Conservation (phyloP, 768 basidiomycete species). For the Crucibulum laeve region DNA sequence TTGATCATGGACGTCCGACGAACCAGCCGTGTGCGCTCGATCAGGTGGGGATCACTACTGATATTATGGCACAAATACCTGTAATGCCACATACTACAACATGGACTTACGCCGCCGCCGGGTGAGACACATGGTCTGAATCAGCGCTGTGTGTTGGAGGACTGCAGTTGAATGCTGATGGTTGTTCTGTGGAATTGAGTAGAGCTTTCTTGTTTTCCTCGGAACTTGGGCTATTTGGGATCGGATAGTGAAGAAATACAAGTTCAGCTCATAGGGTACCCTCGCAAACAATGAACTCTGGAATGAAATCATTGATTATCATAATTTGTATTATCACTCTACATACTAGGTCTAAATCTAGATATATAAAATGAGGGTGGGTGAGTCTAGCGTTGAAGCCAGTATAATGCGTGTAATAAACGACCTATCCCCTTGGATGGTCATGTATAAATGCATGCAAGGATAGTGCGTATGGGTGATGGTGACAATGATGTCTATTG, state of each 20-base stretch:
- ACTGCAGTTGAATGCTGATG: background rate
- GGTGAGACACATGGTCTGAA: constrained; percentile 94
- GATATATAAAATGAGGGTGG: constrained; percentile 1
- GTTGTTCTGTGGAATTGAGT: constrained; percentile 61
- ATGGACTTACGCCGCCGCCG: constrained; percentile 90
- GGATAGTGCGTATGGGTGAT: constrained; percentile 4
- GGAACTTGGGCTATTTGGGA: constrained; percentile 74
- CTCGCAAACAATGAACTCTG: background rate
- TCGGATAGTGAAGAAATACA: constrained; percentile 44
- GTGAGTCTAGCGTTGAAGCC: constrained; percentile 19
- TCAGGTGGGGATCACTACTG: constrained; percentile 60
- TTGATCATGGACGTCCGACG: too few species aligned
- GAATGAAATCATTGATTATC: background rate
- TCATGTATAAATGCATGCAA: too few species aligned
- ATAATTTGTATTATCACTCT: background rate
- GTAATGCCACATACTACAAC: constrained; percentile 85
- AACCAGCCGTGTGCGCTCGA: constrained; percentile 87
- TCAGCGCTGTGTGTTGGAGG: constrained; percentile 9
- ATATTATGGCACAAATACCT: constrained; percentile 80
- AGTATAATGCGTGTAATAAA: constrained; percentile 4
- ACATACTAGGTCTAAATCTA: constrained; percentile 1
- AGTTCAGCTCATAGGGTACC: constrained; percentile 17
- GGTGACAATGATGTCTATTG: too few species aligned
- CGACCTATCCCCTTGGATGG: too few species aligned
- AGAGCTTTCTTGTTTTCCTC: constrained; percentile 79